Base-by-base conservation (phyloP, 805 yeast species). In the Maudiozyma turicensis region DNA sequence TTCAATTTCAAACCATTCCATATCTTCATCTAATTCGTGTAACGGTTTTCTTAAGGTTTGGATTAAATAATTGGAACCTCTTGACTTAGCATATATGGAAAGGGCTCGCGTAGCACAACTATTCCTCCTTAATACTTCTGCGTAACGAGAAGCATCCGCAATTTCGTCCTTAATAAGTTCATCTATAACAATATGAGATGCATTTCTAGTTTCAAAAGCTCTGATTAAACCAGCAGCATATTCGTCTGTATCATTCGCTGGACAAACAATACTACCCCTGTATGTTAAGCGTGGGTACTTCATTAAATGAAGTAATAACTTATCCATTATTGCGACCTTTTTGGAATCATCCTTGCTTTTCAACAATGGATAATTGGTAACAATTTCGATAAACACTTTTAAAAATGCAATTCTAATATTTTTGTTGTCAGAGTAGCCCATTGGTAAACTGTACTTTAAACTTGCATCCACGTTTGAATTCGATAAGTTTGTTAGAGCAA, bases 401-500 rank as follows among this genome's bases (percentile, higher is more conserved):
- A 87, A 70, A 59, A 86, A 85, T 0, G 91, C 78, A 8, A 82
- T 71, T 50, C 91, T 70, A 31, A 86, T 80, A 48, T 78, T 73
- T 8, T 68, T 63, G 59, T 84, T 82, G 26, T 74, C 73, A 57
- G 86, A 86, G 58, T 80, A 84, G 0, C 93, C 90, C 56, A 86
- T 72, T 1, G 93, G 88, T 14, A 86, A 65, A 2, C 88, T 87
- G 63, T 77, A 79, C 46, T 78, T 78, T 56, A 87, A 68, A 5
- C 95, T 95, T 29, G 84, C 80, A 48, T 82, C 86, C 8, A 82
- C 78, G 57, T 86, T 87, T 8, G 85, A 74, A 55, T 76, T 80
- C 43, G 87, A 68, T 43, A 87, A 63, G 53, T 84, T 83, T 3
- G 86, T 79, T 45, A 86, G 69, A n/a, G 84, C 78, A 30, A 71